phyloP scores from a whole-genome alignment of 306 rosid species.

The Gleditsia sinensis region DNA sequence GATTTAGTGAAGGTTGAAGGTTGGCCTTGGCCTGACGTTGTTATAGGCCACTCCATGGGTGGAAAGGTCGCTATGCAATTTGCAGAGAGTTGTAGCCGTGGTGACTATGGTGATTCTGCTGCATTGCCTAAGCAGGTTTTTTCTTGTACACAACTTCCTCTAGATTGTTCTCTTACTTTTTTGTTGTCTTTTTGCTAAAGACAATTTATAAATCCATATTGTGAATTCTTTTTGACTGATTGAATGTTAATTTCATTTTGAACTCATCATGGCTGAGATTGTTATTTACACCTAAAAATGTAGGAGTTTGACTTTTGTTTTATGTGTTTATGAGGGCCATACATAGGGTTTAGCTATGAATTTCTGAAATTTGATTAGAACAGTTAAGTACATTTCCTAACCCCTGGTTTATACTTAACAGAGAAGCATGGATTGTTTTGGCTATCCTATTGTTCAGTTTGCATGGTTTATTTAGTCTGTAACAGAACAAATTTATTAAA shows the following conservation, averaged over 20 bases:
- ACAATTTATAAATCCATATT: not conserved
- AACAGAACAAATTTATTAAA: not conserved
- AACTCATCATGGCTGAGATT: not conserved
- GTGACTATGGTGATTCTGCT: constrained; percentile 68
- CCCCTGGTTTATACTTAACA: not conserved
- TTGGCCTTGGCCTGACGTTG: constrained; percentile 96
- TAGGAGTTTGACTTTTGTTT: too few species aligned
- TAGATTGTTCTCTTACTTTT: not conserved
- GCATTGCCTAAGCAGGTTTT: constrained; percentile 80
- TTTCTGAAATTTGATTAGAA: not conserved
- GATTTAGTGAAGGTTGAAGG: constrained; percentile 64
- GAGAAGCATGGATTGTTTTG: not conserved
- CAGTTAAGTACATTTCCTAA: not conserved
- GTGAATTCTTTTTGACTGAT: not conserved
- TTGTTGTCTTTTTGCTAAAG: not conserved
- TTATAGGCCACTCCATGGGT: constrained; percentile 90
- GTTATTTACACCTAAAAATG: not conserved
- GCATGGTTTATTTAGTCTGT: not conserved
- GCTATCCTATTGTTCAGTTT: not conserved
- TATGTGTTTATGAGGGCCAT: not conserved
- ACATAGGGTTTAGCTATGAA: not conserved
- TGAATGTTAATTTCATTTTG: not conserved
- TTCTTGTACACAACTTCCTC: constrained; percentile 6
- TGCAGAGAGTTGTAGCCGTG: constrained; percentile 60
- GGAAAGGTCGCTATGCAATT: constrained; percentile 86